Conservation (phyloP, 169 alveolate genomes). For the Plasmodium fragile region DNA sequence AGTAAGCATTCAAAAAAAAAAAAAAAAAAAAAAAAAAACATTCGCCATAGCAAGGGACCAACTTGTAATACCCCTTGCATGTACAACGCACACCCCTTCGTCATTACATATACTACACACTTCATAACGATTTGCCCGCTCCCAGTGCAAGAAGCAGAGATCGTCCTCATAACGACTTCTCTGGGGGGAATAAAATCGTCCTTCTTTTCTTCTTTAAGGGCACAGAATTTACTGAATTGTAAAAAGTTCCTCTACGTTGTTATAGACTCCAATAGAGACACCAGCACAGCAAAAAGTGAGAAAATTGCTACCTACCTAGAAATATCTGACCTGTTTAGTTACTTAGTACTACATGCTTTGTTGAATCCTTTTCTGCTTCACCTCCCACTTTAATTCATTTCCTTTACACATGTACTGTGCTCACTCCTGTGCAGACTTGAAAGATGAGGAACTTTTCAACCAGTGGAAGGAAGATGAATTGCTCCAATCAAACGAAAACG, state of each 20-base stretch:
- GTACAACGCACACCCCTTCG: neutral
- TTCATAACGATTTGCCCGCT: neutral
- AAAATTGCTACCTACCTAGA: neutral
- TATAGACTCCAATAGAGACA: slow-evolving; percentile 90
- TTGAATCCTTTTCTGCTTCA: neutral
- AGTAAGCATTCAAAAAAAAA: slow-evolving; percentile 16
- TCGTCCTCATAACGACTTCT: slow-evolving; percentile 88
- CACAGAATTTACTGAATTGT: slow-evolving; percentile 88
- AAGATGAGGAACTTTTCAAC: slow-evolving; percentile 86
- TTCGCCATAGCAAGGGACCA: neutral
- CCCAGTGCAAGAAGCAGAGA: slow-evolving; percentile 85
- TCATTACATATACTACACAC: neutral
- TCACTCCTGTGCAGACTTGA: slow-evolving; percentile 75
- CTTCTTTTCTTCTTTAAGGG: slow-evolving; percentile 88
- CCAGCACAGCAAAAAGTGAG: slow-evolving; percentile 88
- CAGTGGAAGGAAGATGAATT: slow-evolving; percentile 87
- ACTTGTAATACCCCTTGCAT: neutral
- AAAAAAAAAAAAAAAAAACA: slow-evolving; percentile 11
- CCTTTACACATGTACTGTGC: neutral
- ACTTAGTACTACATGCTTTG: neutral
- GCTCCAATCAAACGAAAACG: slow-evolving; percentile 77
- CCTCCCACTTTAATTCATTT: neutral
- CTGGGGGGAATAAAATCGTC: slow-evolving; percentile 88
- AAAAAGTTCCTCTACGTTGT: slow-evolving; percentile 90
- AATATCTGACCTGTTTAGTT: neutral